Percentiles rank a stretch among this genome's conserved stretches.
These are phyloP conservation scores for Raphanus raphanistrum DNA, from an alignment of 345 rosid genomes.

Conservation along the genomic window DNA sequence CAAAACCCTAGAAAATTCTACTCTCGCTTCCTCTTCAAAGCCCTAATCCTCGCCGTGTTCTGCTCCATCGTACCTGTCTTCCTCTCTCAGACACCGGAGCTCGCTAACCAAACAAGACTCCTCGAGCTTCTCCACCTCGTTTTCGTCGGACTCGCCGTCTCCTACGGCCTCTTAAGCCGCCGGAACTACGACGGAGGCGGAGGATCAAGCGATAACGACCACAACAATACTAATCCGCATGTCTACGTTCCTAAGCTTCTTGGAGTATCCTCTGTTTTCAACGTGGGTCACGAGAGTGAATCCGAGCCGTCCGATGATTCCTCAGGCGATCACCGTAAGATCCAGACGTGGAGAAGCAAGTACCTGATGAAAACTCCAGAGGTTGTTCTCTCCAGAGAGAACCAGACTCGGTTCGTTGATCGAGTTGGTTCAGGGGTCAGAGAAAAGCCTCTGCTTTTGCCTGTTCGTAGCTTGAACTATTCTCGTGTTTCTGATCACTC, in stretches of 20 bases:
- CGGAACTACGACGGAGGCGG: conserved; percentile 52
- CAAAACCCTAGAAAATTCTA: conserved; percentile 52
- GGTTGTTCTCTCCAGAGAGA: conserved; percentile 51
- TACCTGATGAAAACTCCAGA: conserved; percentile 61
- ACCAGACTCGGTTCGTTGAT: conserved; percentile 41
- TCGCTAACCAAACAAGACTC: conserved; percentile 64
- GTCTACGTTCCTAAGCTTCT: conserved; percentile 72
- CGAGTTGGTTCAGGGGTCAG: conserved; percentile 38
- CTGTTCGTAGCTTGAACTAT: conserved; percentile 75
- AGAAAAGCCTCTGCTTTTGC: conserved; percentile 77
- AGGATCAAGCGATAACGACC: conserved; percentile 34
- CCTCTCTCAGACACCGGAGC: conserved; percentile 85
- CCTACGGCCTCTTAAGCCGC: conserved; percentile 87
- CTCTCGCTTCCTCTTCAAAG: conserved; percentile 66
- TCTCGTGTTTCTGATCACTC: conserved; percentile 43
- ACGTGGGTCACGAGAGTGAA: conserved; percentile 51
- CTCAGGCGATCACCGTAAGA: conserved; percentile 36
- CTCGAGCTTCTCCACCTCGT: conserved; percentile 91
- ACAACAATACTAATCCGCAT: conserved; percentile 46
- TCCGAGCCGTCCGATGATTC: conserved; percentile 29
- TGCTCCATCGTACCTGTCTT: conserved; percentile 57
- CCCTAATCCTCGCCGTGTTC: conserved; percentile 51
- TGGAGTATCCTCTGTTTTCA: conserved; percentile 81
- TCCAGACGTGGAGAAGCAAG: conserved; percentile 75
- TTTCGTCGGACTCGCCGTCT: conserved; percentile 91